Percentiles rank a stretch among this genome's conserved stretches.
Conservation (phyloP, 306 rosid genomes). For the Alnus rubra region DNA sequence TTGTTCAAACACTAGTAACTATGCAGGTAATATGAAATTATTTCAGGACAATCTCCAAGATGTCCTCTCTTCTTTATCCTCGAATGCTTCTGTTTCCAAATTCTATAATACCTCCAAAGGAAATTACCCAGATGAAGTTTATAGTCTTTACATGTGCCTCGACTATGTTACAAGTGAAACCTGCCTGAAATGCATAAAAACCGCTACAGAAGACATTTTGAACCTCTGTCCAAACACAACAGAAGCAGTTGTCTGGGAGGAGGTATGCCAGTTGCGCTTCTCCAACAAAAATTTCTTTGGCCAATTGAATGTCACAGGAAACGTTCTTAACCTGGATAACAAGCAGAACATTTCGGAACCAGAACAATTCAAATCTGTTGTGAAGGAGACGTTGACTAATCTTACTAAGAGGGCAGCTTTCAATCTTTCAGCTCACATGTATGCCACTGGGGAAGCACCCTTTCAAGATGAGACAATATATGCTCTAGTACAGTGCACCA, state of each 20-base stretch:
- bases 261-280: slow-evolving; percentile 54
- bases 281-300: slow-evolving; percentile 51
- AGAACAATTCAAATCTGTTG: slow-evolving; percentile 28
- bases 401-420: slow-evolving; percentile 41
- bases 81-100: slow-evolving; percentile 34
- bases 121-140: slow-evolving; percentile 7
- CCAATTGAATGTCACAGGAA: slow-evolving; percentile 32
- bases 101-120: slow-evolving; percentile 33
- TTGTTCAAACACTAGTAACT: slow-evolving; percentile 31
- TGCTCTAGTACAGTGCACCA: slow-evolving; percentile 62
- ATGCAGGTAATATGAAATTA: slow-evolving; percentile 18
- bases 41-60: slow-evolving; percentile 30
- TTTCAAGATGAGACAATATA: slow-evolving; percentile 38
- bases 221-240: slow-evolving; percentile 39
- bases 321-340: slow-evolving; percentile 31
- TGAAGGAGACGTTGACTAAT: slow-evolving; percentile 33
- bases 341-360: slow-evolving; percentile 35
- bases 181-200: slow-evolving; percentile 42
- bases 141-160: slow-evolving; percentile 46
- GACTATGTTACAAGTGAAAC: slow-evolving; percentile 32
- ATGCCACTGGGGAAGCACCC: slow-evolving; percentile 40
- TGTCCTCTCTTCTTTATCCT: slow-evolving; percentile 28
- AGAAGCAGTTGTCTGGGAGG: slow-evolving; percentile 64
- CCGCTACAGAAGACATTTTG: slow-evolving; percentile 31
- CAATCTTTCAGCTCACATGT: slow-evolving; percentile 40